Conservation (phyloP, 371 early-diverging fungal species). For the Mucor velutinosus region DNA sequence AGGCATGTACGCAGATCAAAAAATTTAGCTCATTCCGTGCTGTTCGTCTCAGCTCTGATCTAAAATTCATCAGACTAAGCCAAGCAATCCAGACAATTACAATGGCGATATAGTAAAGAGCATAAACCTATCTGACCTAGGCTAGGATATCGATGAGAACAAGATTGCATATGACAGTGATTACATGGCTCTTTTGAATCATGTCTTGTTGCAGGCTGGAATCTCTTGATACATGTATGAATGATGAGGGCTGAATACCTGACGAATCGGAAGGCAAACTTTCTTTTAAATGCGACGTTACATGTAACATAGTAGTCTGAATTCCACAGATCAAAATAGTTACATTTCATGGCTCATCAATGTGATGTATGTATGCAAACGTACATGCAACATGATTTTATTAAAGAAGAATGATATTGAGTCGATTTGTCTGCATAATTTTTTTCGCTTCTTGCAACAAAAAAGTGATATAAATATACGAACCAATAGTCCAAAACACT, state of each 20-base stretch:
- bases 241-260: neutral
- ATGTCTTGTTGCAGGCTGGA: too few relatives aligned
- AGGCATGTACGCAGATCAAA: neutral
- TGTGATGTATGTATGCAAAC: neutral
- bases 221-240: too few relatives aligned
- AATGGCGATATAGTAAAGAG: too few relatives aligned
- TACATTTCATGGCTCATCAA: constrained; percentile 1
- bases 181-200: too few relatives aligned
- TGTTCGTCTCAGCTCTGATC: neutral
- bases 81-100: too few relatives aligned
- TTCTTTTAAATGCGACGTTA: constrained; percentile 4
- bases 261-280: neutral
- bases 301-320: neutral
- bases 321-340: constrained; percentile 4
- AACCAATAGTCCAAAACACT: neutral
- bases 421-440: neutral
- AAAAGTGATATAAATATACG: neutral
- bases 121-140: too few relatives aligned
- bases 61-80: neutral
- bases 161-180: too few relatives aligned
- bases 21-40: neutral
- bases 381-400: neutral
- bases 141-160: too few relatives aligned
- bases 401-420: neutral
- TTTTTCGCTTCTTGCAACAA: neutral